Evolutionary conservation across 805 yeast species (phyloP), one percentile per base, ranked within the genome.

Genomic region (Maudiozyma barnettii): DNA sequence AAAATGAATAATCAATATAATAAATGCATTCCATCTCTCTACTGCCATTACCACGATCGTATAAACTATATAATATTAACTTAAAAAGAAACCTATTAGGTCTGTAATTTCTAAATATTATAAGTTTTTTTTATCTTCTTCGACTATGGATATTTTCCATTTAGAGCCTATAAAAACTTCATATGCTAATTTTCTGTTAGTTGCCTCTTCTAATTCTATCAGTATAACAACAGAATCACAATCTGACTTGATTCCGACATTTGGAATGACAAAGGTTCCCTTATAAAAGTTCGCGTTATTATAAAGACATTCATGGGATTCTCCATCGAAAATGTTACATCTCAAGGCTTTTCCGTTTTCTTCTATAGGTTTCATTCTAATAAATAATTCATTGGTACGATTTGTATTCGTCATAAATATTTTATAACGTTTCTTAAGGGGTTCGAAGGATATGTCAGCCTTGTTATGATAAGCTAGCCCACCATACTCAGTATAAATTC

Each of bases 261-360:
- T 38, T 1, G 56, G 49, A 9, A 58, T 43, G 0, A 59, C 54
- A 2, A 56, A 16, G 4, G 61, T 60, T 12, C 40, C 36, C 4
- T 38, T 21, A 22, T 44, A 42, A 41, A 51, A 60, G 3, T 30
- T 29, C n/a, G 47, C 46, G 31, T 49, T 46, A 12, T 44, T 37
- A 40, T 48, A 43, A 6, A 59, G 19, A 6, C 37, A n/a, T n/a
- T 44, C n/a, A 41, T 50, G 51, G n/a, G 52, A 46, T 7, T 53
- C 54, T 2, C 22, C 41, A 21, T 55, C 60, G 46, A 51, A 59
- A 4, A 62, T 38, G 39, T 54, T 56, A 41, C 58, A 54, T 31
- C 63, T 54, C 20, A 54, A 39, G 16, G 31, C 16, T 12, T 35
- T 21, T 20, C 18, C 18, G n/a, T 6, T 26, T 7, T 13, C 19